Conservation (phyloP, 2,329 filamentous ascomycete species). For the Alternaria arbusti region DNA sequence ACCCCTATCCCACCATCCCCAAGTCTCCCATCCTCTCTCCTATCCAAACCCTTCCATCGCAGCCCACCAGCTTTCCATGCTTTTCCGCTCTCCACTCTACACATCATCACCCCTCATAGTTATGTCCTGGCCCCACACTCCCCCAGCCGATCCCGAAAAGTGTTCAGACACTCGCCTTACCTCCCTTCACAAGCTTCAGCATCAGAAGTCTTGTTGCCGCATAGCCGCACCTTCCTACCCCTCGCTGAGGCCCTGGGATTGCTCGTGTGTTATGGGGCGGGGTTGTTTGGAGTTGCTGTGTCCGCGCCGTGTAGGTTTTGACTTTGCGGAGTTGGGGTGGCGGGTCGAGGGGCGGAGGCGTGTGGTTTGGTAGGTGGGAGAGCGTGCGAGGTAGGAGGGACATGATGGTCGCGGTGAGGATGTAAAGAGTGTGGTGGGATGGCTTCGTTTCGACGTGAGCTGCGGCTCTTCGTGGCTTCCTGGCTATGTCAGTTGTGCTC, state of each 20-base stretch:
- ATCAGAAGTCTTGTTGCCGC: slow-evolving; percentile 9
- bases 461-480: neutral
- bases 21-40: neutral
- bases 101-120: slow-evolving; percentile 7
- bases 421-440: neutral
- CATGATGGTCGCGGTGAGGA: neutral
- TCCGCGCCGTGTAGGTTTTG: slow-evolving; percentile 25
- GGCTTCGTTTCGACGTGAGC: neutral
- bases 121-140: slow-evolving; percentile 11
- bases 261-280: slow-evolving; percentile 9
- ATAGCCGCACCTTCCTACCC: slow-evolving; percentile 14
- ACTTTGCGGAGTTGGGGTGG: slow-evolving; percentile 8
- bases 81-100: neutral
- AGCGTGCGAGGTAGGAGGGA: neutral
- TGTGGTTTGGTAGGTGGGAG: neutral
- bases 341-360: slow-evolving; percentile 7
- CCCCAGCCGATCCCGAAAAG: slow-evolving; percentile 14
- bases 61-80: neutral
- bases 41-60: neutral
- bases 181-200: slow-evolving; percentile 6
- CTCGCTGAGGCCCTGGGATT: slow-evolving; percentile 16
- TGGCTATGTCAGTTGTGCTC: neutral
- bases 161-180: slow-evolving; percentile 21
- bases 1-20: neutral
- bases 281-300: slow-evolving; percentile 6